A percentile compares a stretch with the other conserved stretches of the same genome.
These are phyloP conservation scores for Psidium guajava DNA, from an alignment of 345 rosid species.

Conservation along the genomic window DNA sequence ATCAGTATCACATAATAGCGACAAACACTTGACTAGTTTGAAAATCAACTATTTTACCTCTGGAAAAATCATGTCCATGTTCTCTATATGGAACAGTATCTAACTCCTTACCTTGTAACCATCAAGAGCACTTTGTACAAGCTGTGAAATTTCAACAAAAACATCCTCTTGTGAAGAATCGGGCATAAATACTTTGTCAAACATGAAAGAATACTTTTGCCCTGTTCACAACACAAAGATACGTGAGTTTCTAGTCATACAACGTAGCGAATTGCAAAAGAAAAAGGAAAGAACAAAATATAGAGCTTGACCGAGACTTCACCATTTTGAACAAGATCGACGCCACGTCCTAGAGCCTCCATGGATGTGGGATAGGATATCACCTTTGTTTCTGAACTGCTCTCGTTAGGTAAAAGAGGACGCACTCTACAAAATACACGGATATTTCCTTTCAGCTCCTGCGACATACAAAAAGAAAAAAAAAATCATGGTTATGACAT, in stretches of 20 bases:
- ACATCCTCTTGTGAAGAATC: slow-evolving; percentile 75
- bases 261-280: not conserved
- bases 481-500: slow-evolving; percentile 2
- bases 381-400: slow-evolving; percentile 37
- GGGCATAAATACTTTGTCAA: slow-evolving; percentile 77
- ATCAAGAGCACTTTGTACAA: slow-evolving; percentile 97
- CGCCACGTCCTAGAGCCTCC: slow-evolving; percentile 68
- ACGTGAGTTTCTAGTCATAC: not conserved
- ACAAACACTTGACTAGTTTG: not conserved
- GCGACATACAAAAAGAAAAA: slow-evolving; percentile 7
- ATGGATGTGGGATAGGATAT: slow-evolving; percentile 61
- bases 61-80: not conserved
- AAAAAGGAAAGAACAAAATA: not conserved
- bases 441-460: slow-evolving; percentile 96
- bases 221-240: slow-evolving; percentile 29
- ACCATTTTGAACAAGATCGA: slow-evolving; percentile 79
- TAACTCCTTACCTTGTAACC: slow-evolving; percentile 71
- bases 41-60: not conserved
- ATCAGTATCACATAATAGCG: not conserved
- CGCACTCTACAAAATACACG: slow-evolving; percentile 98
- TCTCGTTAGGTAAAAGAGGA: slow-evolving; percentile 70
- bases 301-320: not conserved
- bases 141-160: slow-evolving; percentile 88
- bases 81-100: not conserved
- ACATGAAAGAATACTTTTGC: slow-evolving; percentile 75